Conservation (phyloP, 495 filamentous ascomycete species). For the Geoglossum glabrum region DNA sequence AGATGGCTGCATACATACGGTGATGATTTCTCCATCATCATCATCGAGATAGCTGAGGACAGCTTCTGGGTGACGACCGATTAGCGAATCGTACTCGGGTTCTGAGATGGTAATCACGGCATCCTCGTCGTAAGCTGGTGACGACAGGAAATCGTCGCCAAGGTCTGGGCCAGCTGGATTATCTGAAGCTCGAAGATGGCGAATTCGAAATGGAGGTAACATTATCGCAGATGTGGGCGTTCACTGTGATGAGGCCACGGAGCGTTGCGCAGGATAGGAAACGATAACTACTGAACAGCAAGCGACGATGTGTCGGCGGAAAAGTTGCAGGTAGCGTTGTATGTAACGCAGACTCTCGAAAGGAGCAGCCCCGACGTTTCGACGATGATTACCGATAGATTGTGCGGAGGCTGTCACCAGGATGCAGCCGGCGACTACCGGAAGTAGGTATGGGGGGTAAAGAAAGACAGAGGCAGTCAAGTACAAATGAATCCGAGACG, state of each 20-base stretch:
- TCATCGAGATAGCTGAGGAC: slow-evolving; percentile 5
- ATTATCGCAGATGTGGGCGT: neutral
- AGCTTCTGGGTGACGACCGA: neutral
- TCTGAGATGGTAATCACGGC: neutral
- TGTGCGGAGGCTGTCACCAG: neutral
- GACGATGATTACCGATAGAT: neutral
- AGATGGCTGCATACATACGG: neutral
- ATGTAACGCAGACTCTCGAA: neutral
- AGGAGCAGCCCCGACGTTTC: neutral
- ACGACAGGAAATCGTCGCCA: slow-evolving; percentile 3
- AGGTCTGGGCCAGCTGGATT: slow-evolving; percentile 3
- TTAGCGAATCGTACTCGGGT: neutral
- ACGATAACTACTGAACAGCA: neutral
- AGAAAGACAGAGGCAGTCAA: neutral
- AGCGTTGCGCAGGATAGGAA: neutral
- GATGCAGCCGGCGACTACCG: neutral
- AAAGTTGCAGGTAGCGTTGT: neutral
- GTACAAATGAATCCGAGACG: neutral
- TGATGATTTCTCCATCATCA: slow-evolving; percentile 6
- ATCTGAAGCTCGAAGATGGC: neutral
- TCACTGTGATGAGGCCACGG: neutral
- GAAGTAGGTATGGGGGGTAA: neutral
- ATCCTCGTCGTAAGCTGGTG: neutral
- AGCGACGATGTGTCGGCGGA: neutral
- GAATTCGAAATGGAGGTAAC: slow-evolving; percentile 2